Evolutionary conservation across 208 protist genomes (phyloP).

Genomic region (Histomonas meleagridis): DNA sequence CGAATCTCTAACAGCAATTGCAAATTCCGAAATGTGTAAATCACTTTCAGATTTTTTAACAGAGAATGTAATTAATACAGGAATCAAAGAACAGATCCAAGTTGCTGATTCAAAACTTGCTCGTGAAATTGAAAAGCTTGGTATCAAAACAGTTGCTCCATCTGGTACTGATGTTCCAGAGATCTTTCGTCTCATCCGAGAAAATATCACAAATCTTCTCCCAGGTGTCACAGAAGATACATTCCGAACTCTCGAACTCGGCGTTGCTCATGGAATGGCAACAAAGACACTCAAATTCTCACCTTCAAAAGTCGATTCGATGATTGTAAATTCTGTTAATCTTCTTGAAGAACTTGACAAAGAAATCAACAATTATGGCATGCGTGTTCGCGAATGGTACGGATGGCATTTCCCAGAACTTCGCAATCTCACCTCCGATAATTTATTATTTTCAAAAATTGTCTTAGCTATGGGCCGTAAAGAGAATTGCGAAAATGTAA

Average conservation of each 20-base stretch:
- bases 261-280: slow-evolving; percentile 91
- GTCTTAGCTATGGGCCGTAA: slow-evolving; percentile 60
- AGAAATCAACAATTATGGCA: slow-evolving; percentile 97
- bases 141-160: slow-evolving; percentile 69
- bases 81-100: slow-evolving; percentile 66
- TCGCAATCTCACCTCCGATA: slow-evolving; percentile 84
- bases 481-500: slow-evolving; percentile 66
- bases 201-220: slow-evolving; percentile 72
- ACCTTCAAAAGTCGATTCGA: slow-evolving; percentile 98
- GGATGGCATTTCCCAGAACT: slow-evolving; percentile 98
- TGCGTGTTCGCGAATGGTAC: slow-evolving; percentile 92
- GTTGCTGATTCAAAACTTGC: slow-evolving; percentile 54
- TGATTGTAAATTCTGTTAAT: slow-evolving; percentile 97
- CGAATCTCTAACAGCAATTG: slow-evolving; percentile 77
- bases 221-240: slow-evolving; percentile 40
- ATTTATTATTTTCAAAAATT: slow-evolving; percentile 80
- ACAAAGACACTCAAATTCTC: slow-evolving; percentile 98
- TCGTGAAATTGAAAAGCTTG: slow-evolving; percentile 48
- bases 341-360: slow-evolving; percentile 97
- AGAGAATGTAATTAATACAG: slow-evolving; percentile 74
- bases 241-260: slow-evolving; percentile 65
- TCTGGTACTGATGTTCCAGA: slow-evolving; percentile 67
- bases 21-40: slow-evolving; percentile 83
- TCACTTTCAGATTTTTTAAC: slow-evolving; percentile 90
- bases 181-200: slow-evolving; percentile 79